phyloP scores from a whole-genome alignment of 331 rosid species.

The Dryas integrifolia region DNA sequence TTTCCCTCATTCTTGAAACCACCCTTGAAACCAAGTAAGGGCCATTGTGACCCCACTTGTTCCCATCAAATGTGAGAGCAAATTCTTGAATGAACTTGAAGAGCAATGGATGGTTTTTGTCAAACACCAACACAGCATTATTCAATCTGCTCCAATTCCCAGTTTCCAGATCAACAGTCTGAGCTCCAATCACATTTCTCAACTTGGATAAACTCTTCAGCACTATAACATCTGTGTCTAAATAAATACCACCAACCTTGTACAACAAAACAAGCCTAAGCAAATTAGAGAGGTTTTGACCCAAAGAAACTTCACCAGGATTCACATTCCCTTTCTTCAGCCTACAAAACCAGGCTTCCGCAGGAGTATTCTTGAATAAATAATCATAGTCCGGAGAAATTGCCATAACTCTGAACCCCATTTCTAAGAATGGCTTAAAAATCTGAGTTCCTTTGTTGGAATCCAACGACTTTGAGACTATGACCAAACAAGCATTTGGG shows the following conservation, averaged over 20 bases:
- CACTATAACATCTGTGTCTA: conserved; percentile 65
- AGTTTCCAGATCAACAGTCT: conserved; percentile 48
- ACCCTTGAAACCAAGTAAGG: conserved; percentile 93
- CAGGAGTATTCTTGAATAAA: conserved; percentile 64
- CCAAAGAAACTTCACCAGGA: conserved; percentile 76
- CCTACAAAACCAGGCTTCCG: conserved; percentile 58
- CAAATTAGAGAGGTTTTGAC: conserved; percentile 86
- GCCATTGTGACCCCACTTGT: conserved; percentile 96
- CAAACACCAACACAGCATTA: conserved; percentile 79
- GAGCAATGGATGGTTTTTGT: conserved; percentile 71
- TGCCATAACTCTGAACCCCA: conserved; percentile 49
- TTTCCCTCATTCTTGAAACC: conserved; percentile 52
- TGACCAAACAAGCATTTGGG: conserved; percentile 64
- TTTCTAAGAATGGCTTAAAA: conserved; percentile 45
- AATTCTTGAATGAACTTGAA: conserved; percentile 78
- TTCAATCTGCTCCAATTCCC: conserved; percentile 83
- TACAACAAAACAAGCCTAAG: conserved; percentile 70
- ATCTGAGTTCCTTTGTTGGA: conserved; percentile 48
- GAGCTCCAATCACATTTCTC: conserved; percentile 85
- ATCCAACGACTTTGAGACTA: conserved; percentile 69
- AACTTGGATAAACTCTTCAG: conserved; percentile 64
- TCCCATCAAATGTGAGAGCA: conserved; percentile 80
- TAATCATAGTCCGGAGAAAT: conserved; percentile 71
- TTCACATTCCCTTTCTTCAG: conserved; percentile 58
- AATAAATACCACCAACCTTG: conserved; percentile 74